phyloP scores from a whole-genome alignment of 495 filamentous ascomycete species.

The Annulohypoxylon maeteangense region DNA sequence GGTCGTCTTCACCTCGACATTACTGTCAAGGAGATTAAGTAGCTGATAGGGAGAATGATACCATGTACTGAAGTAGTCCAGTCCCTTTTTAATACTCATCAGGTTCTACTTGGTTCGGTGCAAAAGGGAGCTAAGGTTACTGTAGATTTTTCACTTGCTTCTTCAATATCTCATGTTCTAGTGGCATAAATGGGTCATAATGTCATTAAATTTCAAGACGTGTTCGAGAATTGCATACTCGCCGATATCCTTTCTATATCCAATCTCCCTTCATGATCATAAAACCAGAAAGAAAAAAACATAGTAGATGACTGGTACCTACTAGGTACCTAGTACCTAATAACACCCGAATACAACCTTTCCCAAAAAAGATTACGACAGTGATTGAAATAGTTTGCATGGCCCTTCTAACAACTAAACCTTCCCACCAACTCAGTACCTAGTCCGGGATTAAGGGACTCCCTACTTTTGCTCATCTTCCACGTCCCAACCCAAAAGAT shows the following conservation, averaged over 20 bases:
- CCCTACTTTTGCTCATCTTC: neutral
- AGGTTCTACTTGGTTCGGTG: too few relatives aligned
- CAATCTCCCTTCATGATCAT: neutral
- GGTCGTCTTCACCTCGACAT: neutral
- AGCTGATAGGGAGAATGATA: slow-evolving; percentile 16
- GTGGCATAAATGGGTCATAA: neutral
- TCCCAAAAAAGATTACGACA: too few relatives aligned
- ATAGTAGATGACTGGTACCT: neutral
- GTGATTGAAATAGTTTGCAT: neutral
- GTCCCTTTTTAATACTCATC: neutral
- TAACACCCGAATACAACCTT: too few relatives aligned
- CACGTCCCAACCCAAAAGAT: neutral
- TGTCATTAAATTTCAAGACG: neutral
- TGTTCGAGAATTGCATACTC: neutral
- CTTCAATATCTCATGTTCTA: neutral
- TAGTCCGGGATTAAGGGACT: neutral
- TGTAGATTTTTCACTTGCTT: too few relatives aligned
- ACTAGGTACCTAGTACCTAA: too few relatives aligned
- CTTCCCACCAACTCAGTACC: neutral
- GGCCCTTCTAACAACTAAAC: neutral
- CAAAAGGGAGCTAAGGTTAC: too few relatives aligned
- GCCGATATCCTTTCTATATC: neutral
- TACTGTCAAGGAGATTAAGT: neutral
- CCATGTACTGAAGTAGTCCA: neutral
- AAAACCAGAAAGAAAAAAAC: neutral